Evolutionary conservation across 2,329 filamentous ascomycete genomes (phyloP).

Genomic region (Cryphonectria carpinicola): DNA sequence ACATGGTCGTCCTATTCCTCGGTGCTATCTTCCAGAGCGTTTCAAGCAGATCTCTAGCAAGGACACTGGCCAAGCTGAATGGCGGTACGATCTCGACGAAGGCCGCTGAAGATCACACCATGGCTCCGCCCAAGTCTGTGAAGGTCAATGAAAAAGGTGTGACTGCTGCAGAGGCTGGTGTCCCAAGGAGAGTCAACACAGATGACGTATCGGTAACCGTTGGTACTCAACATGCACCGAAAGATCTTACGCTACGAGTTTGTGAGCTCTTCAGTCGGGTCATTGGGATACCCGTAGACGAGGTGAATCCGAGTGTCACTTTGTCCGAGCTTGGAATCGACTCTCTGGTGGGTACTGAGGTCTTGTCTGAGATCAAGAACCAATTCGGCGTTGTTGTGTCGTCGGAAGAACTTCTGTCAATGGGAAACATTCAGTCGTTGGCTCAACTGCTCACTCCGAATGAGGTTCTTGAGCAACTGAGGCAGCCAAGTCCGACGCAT

Average conservation of each 20-base stretch:
- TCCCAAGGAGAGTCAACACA: no score
- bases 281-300: constrained; percentile 30
- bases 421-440: background rate
- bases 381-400: constrained; percentile 22
- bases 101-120: background rate
- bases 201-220: no score
- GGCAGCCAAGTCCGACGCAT: no score
- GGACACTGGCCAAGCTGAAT: constrained; percentile 22
- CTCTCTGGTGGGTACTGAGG: constrained; percentile 42
- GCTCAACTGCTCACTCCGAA: background rate
- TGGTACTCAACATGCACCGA: no score
- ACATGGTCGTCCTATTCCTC: constrained; percentile 28
- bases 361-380: constrained; percentile 37
- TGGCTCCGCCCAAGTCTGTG: background rate
- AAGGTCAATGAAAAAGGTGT: background rate
- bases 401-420: background rate
- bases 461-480: no score
- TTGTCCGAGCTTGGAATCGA: constrained; percentile 43
- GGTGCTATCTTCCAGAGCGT: constrained; percentile 32
- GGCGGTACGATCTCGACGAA: background rate
- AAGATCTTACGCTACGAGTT: constrained; percentile 1
- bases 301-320: constrained; percentile 31
- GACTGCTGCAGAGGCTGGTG: no score
- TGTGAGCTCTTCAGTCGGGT: constrained; percentile 28
- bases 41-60: constrained; percentile 29